Percentiles rank a stretch among this genome's conserved stretches.
These are phyloP conservation scores for Rhynchospora tenuis DNA, from an alignment of 176 grass and related monocot species.

Conservation along the genomic window DNA sequence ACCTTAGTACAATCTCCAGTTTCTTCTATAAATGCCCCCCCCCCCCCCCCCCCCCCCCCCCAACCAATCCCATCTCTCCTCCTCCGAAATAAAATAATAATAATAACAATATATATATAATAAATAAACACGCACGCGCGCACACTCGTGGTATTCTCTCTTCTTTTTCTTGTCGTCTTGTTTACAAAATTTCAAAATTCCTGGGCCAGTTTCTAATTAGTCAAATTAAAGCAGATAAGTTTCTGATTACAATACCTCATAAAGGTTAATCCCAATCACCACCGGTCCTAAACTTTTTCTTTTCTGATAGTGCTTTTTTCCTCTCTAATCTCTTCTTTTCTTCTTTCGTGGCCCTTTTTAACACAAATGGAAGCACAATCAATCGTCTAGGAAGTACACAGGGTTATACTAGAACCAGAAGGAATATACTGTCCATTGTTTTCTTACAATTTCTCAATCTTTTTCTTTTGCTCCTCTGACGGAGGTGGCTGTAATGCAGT, in stretches of 20 bases:
- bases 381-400: background rate
- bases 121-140: too few relatives aligned
- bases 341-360: slow-evolving; percentile 57
- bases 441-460: slow-evolving; percentile 87
- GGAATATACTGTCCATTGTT: background rate
- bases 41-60: too few relatives aligned
- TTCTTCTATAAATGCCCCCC: too few relatives aligned
- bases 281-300: slow-evolving; percentile 67
- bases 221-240: background rate
- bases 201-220: background rate
- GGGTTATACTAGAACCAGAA: slow-evolving; percentile 11
- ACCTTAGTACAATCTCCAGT: too few relatives aligned
- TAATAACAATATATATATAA: too few relatives aligned
- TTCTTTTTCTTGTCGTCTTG: background rate
- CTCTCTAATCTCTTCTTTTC: slow-evolving; percentile 87
- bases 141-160: background rate
- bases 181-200: too few relatives aligned
- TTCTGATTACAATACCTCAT: slow-evolving; percentile 7
- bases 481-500: slow-evolving; percentile 91
- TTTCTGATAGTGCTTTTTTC: slow-evolving; percentile 79
- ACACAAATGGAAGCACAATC: slow-evolving; percentile 1
- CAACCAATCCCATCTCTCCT: too few relatives aligned
- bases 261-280: slow-evolving; percentile 65
- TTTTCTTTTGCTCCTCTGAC: slow-evolving; percentile 91
- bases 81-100: too few relatives aligned